Percentiles rank a stretch among this genome's conserved stretches.
These are phyloP conservation scores for Ceratonia siliqua DNA, from an alignment of 306 rosid genomes.

Conservation along the genomic window DNA sequence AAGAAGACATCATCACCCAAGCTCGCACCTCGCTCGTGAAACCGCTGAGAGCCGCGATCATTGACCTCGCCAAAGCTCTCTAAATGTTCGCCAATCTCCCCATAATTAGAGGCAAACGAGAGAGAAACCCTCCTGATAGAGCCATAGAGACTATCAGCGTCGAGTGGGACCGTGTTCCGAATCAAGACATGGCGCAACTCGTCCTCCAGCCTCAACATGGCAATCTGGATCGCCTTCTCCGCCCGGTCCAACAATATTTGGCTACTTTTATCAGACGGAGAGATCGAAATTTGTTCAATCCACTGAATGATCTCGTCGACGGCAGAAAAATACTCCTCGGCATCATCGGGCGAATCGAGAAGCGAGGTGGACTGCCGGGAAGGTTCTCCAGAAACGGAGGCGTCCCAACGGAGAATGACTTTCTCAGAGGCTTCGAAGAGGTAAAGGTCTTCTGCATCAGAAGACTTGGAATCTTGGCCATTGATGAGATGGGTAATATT, in stretches of 20 bases:
- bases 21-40: constrained; percentile 80
- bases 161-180: constrained; percentile 73
- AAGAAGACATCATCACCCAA: constrained; percentile 62
- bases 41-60: constrained; percentile 51
- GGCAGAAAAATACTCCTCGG: constrained; percentile 65
- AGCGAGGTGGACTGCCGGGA: constrained; percentile 36
- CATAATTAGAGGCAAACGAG: constrained; percentile 66
- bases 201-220: constrained; percentile 88
- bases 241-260: constrained; percentile 59
- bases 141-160: constrained; percentile 68
- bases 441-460: constrained; percentile 40
- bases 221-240: constrained; percentile 84
- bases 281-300: constrained; percentile 63
- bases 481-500: constrained; percentile 64
- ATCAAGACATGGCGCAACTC: constrained; percentile 77
- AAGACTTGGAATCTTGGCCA: constrained; percentile 59
- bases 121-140: constrained; percentile 65
- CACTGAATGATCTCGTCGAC: constrained; percentile 71
- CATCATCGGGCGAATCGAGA: constrained; percentile 55
- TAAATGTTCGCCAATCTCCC: constrained; percentile 52
- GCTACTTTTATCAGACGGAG: constrained; percentile 31
- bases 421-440: constrained; percentile 77
- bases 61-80: constrained; percentile 69
- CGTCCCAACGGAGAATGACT: constrained; percentile 65
- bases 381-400: too few relatives aligned